Evolutionary conservation across 2,329 filamentous ascomycete genomes (phyloP).

Genomic region (Grosmannia huntii): DNA sequence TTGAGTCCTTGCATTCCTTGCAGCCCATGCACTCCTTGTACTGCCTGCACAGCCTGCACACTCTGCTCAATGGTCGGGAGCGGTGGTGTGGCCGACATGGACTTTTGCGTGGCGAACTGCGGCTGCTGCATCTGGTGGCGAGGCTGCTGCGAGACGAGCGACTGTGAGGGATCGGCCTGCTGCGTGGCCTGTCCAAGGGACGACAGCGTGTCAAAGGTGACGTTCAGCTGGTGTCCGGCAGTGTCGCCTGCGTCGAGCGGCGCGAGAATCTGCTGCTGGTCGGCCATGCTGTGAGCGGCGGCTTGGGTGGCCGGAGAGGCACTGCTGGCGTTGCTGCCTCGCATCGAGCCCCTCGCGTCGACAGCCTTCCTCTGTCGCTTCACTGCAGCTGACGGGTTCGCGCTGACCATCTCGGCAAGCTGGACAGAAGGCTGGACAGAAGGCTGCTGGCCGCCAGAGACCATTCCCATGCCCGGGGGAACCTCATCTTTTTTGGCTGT

Average conservation of each 20-base stretch:
- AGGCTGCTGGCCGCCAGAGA: background rate
- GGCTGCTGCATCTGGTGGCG: constrained; percentile 1
- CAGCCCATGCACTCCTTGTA: background rate
- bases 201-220: constrained; percentile 8
- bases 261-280: constrained; percentile 5
- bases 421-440: constrained; percentile 6
- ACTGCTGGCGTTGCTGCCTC: constrained; percentile 9
- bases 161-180: constrained; percentile 8
- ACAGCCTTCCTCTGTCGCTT: constrained; percentile 27
- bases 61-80: constrained; percentile 5
- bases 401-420: constrained; percentile 9
- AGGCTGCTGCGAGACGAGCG: constrained; percentile 6
- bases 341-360: constrained; percentile 14
- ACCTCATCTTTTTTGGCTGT: constrained; percentile 6
- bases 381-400: constrained; percentile 17
- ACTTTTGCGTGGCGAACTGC: constrained; percentile 9
- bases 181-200: constrained; percentile 10
- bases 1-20: constrained; percentile 4
- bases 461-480: no score
- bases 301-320: constrained; percentile 5
- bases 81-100: constrained; percentile 6
- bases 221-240: constrained; percentile 3
- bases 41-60: background rate
- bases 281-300: background rate
- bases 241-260: constrained; percentile 3